Percentiles rank a stretch among this genome's conserved stretches.
These are phyloP conservation scores for Leucosporidium creatinivorum DNA, from an alignment of 768 basidiomycete species.

Conservation along the genomic window DNA sequence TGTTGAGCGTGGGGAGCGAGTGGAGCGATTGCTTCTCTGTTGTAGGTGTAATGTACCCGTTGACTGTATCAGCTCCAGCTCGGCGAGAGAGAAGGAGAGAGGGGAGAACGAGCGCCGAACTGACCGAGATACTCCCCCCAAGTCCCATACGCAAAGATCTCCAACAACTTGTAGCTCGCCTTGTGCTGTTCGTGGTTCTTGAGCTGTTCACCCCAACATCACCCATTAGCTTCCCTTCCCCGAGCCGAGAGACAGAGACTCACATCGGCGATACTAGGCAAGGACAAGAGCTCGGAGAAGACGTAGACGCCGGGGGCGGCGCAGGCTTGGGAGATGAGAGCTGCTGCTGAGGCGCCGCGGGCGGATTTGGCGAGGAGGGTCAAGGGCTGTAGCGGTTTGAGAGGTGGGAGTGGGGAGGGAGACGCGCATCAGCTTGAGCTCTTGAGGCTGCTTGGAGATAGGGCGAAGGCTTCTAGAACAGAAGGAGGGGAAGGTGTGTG, in stretches of 20 bases:
- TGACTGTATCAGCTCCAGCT: conserved; percentile 4
- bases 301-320: conserved; percentile 85
- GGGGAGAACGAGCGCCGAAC: conserved; percentile 29
- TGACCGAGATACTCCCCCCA: conserved; percentile 73
- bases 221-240: no score
- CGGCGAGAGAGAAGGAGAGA: no score
- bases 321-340: conserved; percentile 76
- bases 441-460: no score
- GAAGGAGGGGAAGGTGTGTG: neutral
- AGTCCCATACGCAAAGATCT: conserved; percentile 85
- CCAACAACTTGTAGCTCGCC: conserved; percentile 58
- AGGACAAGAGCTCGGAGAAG: conserved; percentile 77
- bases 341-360: conserved; percentile 86
- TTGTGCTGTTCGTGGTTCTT: conserved; percentile 57
- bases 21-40: conserved; percentile 49
- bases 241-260: no score
- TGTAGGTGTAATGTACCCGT: no score
- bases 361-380: conserved; percentile 83
- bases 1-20: conserved; percentile 58
- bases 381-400: conserved; percentile 54
- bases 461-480: no score
- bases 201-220: conserved; percentile 50
- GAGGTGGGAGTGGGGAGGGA: no score
- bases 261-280: conserved; percentile 78
- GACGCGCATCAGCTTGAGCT: no score